Evolutionary conservation across 306 rosid genomes (phyloP).

Genomic region (Acacia acuminata): DNA sequence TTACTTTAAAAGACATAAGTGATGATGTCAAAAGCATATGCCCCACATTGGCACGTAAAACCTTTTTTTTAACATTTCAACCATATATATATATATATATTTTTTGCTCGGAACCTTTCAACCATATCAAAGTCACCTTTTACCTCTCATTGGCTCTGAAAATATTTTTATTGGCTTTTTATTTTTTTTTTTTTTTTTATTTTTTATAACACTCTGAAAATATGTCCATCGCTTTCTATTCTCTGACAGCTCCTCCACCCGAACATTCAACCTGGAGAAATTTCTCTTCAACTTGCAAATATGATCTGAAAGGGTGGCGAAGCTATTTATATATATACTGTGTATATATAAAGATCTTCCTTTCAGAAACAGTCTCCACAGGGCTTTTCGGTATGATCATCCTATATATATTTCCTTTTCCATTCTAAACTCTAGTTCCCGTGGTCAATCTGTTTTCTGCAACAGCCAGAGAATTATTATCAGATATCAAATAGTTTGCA

Average conservation of each 20-base stretch:
- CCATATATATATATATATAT: no score
- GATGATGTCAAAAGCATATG: not conserved
- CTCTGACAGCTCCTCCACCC: not conserved
- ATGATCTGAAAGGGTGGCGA: not conserved
- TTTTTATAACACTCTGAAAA: no score
- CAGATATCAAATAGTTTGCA: not conserved
- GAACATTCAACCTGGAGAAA: not conserved
- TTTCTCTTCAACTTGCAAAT: not conserved
- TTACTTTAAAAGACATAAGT: not conserved
- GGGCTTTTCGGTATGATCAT: not conserved
- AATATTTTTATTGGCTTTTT: no score
- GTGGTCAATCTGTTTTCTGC: not conserved
- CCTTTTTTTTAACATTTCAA: no score
- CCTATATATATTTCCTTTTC: not conserved
- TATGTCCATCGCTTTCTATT: not conserved
- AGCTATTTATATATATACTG: not conserved
- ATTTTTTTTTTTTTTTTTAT: no score
- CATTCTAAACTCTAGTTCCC: not conserved
- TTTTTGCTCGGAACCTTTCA: no score
- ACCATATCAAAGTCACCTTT: not conserved
- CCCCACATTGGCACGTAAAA: not conserved
- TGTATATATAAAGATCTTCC: not conserved
- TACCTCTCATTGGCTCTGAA: not conserved
- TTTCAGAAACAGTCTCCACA: not conserved
- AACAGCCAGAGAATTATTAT: not conserved